Evolutionary conservation across 2,329 filamentous ascomycete species (phyloP).

Genomic region (Paecilomyces sp.): DNA sequence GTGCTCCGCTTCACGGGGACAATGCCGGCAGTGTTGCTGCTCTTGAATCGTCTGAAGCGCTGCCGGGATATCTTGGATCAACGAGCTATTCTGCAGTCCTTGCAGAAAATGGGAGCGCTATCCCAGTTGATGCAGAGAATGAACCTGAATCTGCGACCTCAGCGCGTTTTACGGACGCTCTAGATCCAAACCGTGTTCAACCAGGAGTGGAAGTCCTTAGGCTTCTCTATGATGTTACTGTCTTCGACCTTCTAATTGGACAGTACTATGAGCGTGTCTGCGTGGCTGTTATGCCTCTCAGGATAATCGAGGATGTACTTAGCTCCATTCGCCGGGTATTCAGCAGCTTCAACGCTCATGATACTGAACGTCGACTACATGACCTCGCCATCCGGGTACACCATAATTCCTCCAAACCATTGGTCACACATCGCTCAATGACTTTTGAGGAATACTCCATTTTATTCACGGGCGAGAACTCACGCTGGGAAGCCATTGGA

Average conservation of each 20-base stretch:
- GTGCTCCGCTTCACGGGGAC: background rate
- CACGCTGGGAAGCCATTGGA: background rate
- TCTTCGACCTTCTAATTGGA: conserved; percentile 19
- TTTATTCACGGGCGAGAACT: conserved; percentile 10
- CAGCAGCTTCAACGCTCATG: conserved; percentile 13
- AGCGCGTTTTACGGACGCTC: conserved; percentile 9
- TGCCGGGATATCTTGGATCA: conserved; percentile 27
- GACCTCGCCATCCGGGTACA: conserved; percentile 20
- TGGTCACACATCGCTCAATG: conserved; percentile 19
- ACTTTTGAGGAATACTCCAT: conserved; percentile 23
- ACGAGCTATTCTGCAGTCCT: conserved; percentile 29
- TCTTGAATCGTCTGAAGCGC: conserved; percentile 14
- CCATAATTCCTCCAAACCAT: conserved; percentile 20
- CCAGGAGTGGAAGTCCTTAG: conserved; percentile 22
- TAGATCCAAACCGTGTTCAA: conserved; percentile 21
- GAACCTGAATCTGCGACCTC: conserved; percentile 3
- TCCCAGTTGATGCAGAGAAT: conserved; percentile 22
- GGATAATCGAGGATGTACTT: conserved; percentile 18
- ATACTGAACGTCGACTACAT: conserved; percentile 19
- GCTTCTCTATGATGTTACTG: conserved; percentile 19
- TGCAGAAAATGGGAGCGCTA: conserved; percentile 24
- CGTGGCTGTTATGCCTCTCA: conserved; percentile 16
- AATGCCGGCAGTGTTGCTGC: conserved; percentile 3
- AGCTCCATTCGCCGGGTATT: conserved; percentile 19
- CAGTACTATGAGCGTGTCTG: conserved; percentile 16